A percentile compares a stretch with the other conserved stretches of the same genome.
phyloP scores from a whole-genome alignment of 805 yeast species.

The Pichia paraexigua region DNA sequence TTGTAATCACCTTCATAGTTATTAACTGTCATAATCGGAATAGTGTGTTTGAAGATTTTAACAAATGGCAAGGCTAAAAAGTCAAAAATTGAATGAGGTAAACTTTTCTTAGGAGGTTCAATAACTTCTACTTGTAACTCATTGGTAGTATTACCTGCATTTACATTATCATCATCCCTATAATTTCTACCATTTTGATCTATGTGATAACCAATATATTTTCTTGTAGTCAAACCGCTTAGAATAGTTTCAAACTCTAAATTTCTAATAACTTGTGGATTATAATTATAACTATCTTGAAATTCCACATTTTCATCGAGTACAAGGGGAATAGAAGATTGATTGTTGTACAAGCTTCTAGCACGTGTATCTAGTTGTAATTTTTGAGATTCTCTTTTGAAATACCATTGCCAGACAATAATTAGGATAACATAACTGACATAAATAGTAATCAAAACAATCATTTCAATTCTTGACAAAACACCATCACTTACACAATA shows the following conservation, averaged over 20 bases:
- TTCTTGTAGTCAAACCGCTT: constrained; percentile 18
- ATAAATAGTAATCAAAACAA: constrained; percentile 49
- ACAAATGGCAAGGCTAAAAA: constrained; percentile 16
- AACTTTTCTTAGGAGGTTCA: not conserved
- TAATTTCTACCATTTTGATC: constrained; percentile 6
- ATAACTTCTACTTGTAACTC: constrained; percentile 5
- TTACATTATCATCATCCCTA: constrained; percentile 10
- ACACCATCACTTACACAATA: constrained; percentile 43
- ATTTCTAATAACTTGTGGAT: constrained; percentile 23
- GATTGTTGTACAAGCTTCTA: constrained; percentile 23
- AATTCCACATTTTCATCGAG: constrained; percentile 20
- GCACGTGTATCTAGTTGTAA: constrained; percentile 19
- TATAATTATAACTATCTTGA: constrained; percentile 25
- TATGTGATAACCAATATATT: constrained; percentile 10
- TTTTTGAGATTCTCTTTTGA: constrained; percentile 11
- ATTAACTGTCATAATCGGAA: constrained; percentile 19
- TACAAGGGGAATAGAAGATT: constrained; percentile 10
- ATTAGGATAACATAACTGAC: constrained; percentile 49
- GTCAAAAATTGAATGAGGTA: constrained; percentile 9
- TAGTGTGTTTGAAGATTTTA: constrained; percentile 15
- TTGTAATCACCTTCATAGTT: constrained; percentile 18
- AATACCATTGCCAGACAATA: constrained; percentile 34
- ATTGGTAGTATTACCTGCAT: not conserved
- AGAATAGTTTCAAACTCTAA: constrained; percentile 24
- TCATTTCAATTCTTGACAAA: constrained; percentile 47